A percentile compares a stretch with the other conserved stretches of the same genome.
These are phyloP conservation scores for Aspergillus incahuasiensis DNA, from an alignment of 495 filamentous ascomycete genomes.

Conservation along the genomic window DNA sequence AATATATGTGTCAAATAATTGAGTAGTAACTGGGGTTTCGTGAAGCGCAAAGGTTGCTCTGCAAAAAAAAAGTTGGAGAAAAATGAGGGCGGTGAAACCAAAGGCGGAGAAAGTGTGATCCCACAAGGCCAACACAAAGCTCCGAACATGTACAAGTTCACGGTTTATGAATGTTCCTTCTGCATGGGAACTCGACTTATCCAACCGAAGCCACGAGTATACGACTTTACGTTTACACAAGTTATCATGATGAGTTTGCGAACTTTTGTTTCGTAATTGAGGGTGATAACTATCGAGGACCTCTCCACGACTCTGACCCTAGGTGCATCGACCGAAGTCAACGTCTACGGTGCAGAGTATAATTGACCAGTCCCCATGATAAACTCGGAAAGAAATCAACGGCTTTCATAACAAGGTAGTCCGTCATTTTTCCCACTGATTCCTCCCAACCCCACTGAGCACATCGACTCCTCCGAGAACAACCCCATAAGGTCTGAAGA, in stretches of 20 bases:
- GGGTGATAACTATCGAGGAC: slow-evolving; percentile 31
- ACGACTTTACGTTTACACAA: not conserved
- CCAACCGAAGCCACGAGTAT: too few relatives aligned
- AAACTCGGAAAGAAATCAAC: slow-evolving; percentile 25
- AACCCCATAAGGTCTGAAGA: slow-evolving; percentile 14
- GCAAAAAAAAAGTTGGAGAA: slow-evolving; percentile 23
- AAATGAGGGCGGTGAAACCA: slow-evolving; percentile 17
- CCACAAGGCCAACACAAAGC: too few relatives aligned
- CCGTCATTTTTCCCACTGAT: slow-evolving; percentile 15
- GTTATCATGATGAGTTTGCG: not conserved
- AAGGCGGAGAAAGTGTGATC: slow-evolving; percentile 16
- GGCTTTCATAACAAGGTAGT: slow-evolving; percentile 10
- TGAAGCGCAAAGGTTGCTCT: not conserved
- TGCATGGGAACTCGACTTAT: too few relatives aligned
- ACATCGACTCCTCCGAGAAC: slow-evolving; percentile 32
- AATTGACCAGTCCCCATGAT: slow-evolving; percentile 43
- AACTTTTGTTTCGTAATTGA: slow-evolving; percentile 25
- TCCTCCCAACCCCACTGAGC: slow-evolving; percentile 39
- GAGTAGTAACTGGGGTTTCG: not conserved
- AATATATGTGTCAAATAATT: not conserved
- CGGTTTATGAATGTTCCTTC: too few relatives aligned
- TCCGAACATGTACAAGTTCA: too few relatives aligned
- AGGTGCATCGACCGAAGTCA: slow-evolving; percentile 17
- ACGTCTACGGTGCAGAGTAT: not conserved
- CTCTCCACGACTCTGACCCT: slow-evolving; percentile 37